phyloP scores from a whole-genome alignment of 116 monocot species.

The Trichopus zeylanicus region DNA sequence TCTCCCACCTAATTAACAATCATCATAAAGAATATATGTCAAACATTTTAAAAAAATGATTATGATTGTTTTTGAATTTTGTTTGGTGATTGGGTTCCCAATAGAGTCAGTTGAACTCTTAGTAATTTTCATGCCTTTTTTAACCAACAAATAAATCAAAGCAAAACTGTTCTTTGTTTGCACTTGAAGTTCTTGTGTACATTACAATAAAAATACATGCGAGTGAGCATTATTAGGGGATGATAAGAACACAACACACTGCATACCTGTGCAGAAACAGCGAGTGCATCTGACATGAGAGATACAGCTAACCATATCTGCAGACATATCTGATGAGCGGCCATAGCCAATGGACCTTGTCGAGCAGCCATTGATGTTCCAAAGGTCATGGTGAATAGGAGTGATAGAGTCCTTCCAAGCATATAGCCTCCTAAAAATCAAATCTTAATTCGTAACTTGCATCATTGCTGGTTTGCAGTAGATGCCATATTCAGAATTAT shows the following conservation, averaged over 20 bases:
- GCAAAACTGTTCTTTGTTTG: no score
- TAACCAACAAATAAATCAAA: no score
- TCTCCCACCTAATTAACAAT: no score
- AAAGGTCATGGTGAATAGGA: conserved; percentile 62
- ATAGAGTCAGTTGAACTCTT: no score
- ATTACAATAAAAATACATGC: background rate
- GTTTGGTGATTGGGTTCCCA: no score
- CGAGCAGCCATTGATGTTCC: conserved; percentile 72
- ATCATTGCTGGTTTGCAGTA: no score
- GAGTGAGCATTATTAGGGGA: background rate
- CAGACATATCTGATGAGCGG: conserved; percentile 78
- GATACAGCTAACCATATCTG: conserved; percentile 82
- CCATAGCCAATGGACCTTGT: conserved; percentile 73
- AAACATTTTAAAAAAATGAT: no score
- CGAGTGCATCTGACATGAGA: conserved; percentile 81
- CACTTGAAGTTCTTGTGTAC: conserved; percentile 5
- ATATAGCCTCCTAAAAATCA: conserved; percentile 52
- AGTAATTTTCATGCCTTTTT: no score
- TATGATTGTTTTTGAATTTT: no score
- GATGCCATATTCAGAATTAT: background rate
- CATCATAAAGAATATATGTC: no score
- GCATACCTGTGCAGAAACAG: conserved; percentile 80
- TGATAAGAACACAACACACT: background rate
- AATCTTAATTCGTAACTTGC: background rate
- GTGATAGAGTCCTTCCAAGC: conserved; percentile 62